Percentiles rank a stretch among this genome's conserved stretches.
Conservation (phyloP, 108 stramenopile species). For the Fistulifera solaris region DNA sequence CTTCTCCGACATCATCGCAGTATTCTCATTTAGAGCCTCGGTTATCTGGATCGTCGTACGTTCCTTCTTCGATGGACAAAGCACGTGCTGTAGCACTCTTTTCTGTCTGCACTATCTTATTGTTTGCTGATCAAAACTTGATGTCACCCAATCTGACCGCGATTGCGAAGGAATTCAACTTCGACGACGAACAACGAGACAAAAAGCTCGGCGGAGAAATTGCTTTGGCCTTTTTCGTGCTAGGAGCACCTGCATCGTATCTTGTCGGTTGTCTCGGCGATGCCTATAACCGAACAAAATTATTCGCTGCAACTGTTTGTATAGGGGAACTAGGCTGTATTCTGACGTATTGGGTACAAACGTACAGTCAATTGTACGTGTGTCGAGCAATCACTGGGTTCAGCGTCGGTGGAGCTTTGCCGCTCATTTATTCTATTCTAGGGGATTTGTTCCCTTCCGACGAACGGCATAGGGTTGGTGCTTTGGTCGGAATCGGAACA, state of each 20-base stretch:
- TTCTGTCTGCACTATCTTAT: slow-evolving; percentile 54
- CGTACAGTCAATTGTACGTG: slow-evolving; percentile 58
- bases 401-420: slow-evolving; percentile 70
- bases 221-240: slow-evolving; percentile 70
- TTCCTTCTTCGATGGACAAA: background rate
- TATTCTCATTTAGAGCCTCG: no score
- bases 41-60: background rate
- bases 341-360: slow-evolving; percentile 49
- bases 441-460: slow-evolving; percentile 64
- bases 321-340: slow-evolving; percentile 80
- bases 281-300: slow-evolving; percentile 21
- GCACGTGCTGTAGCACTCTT: slow-evolving; percentile 36
- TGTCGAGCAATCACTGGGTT: slow-evolving; percentile 77
- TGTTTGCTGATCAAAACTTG: slow-evolving; percentile 84
- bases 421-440: slow-evolving; percentile 75
- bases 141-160: slow-evolving; percentile 75
- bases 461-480: slow-evolving; percentile 54
- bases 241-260: slow-evolving; percentile 68
- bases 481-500: slow-evolving; percentile 57
- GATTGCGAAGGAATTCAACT: slow-evolving; percentile 72
- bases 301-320: slow-evolving; percentile 63
- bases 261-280: slow-evolving; percentile 50
- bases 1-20: no score
- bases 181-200: slow-evolving; percentile 66
- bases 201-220: slow-evolving; percentile 74